A percentile compares a stretch with the other conserved stretches of the same genome.
phyloP scores from a whole-genome alignment of 169 alveolate species.

The Nephromyces sp. region DNA sequence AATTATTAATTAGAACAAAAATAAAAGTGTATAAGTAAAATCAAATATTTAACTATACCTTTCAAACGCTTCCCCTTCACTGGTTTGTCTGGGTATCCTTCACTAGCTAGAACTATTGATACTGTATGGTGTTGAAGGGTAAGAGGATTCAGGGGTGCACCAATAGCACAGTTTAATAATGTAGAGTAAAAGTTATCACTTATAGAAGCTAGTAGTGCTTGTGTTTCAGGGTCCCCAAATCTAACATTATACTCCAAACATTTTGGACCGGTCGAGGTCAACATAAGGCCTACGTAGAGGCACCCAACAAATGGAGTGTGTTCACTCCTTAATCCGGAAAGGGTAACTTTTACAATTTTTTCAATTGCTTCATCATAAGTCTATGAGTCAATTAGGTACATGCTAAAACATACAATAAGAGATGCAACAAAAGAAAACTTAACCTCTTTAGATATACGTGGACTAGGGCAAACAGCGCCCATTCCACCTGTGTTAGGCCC shows the following conservation, averaged over 20 bases:
- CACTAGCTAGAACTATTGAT: background rate
- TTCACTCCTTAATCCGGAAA: slow-evolving; percentile 30
- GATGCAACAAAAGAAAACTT: background rate
- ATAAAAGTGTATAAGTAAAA: background rate
- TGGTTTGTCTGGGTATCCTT: background rate
- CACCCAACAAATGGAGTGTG: slow-evolving; percentile 31
- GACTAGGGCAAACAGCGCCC: slow-evolving; percentile 37
- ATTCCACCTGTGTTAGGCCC: slow-evolving; percentile 49
- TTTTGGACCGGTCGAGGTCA: slow-evolving; percentile 20
- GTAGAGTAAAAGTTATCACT: slow-evolving; percentile 18
- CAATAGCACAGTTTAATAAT: background rate
- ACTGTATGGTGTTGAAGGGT: background rate
- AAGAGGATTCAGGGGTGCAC: background rate
- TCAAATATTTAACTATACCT: background rate
- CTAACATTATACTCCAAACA: slow-evolving; percentile 41
- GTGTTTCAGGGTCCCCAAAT: slow-evolving; percentile 47
- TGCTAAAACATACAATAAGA: background rate
- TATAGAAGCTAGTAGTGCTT: slow-evolving; percentile 28
- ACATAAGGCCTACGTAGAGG: slow-evolving; percentile 20
- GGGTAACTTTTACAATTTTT: slow-evolving; percentile 21
- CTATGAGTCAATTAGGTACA: background rate
- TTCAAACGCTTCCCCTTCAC: background rate
- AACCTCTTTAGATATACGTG: background rate
- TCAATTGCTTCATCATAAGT: background rate
- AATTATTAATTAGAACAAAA: background rate